Percentiles rank a stretch among this genome's conserved stretches.
Conservation (phyloP, 768 basidiomycete genomes). For the Paxillus rubicundulus region DNA sequence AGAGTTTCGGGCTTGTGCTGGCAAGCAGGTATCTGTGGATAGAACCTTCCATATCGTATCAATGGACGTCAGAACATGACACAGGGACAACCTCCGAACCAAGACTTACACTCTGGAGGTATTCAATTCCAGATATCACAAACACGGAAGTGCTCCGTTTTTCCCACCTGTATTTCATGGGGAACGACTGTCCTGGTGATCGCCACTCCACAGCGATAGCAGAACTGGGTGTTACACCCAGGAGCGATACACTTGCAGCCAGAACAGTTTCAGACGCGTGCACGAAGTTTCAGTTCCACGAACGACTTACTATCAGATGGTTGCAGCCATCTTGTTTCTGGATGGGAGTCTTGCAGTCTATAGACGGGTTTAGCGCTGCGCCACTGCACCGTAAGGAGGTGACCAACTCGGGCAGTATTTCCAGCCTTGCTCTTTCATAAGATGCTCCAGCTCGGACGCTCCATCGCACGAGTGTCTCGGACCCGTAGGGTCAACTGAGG, state of each 20-base stretch:
- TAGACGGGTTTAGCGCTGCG: background rate
- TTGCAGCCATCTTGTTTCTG: constrained; percentile 54
- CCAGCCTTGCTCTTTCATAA: constrained; percentile 57
- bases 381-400: background rate
- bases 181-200: constrained; percentile 42
- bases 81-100: background rate
- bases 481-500: constrained; percentile 27
- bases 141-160: constrained; percentile 31
- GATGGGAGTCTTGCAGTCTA: constrained; percentile 49
- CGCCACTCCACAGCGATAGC: constrained; percentile 46
- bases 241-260: constrained; percentile 48
- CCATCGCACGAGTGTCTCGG: constrained; percentile 58
- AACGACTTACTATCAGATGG: constrained; percentile 51
- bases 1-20: no score
- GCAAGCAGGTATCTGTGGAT: no score
- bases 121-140: background rate
- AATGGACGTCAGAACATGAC: no score
- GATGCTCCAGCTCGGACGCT: constrained; percentile 47
- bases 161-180: constrained; percentile 31
- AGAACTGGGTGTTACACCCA: constrained; percentile 58
- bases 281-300: background rate
- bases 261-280: background rate
- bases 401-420: constrained; percentile 56
- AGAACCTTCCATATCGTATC: no score
- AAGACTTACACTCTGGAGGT: background rate